These are phyloP conservation scores for Oenanthe javanica DNA, from an alignment of 140 eudicot genomes.

Conservation along the genomic window DNA sequence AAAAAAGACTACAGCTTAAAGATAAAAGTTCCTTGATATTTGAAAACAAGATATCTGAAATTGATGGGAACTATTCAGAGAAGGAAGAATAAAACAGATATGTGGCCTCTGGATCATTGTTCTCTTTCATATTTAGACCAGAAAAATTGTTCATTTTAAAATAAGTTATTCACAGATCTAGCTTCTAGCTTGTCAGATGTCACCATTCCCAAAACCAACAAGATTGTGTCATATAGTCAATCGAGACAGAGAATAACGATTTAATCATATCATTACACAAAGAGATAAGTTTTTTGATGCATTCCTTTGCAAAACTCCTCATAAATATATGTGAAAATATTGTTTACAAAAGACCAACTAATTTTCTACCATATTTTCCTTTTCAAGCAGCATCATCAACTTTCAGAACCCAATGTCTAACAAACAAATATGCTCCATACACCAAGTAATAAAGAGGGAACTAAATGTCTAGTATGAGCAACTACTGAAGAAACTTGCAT, in stretches of 20 bases:
- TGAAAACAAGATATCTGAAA: not conserved
- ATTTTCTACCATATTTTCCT: not conserved
- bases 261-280: not conserved
- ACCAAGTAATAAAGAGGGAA: not conserved
- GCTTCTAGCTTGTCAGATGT: not conserved
- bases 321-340: not conserved
- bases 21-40: not conserved
- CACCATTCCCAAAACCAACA: not conserved
- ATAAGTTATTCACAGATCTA: not conserved
- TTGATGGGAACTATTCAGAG: not conserved
- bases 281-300: not conserved
- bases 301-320: not conserved
- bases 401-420: not conserved
- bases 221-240: not conserved
- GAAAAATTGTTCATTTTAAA: not conserved
- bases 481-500: not conserved
- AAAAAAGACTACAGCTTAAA: not conserved
- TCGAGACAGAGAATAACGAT: not conserved
- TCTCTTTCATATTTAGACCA: not conserved
- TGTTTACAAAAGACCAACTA: not conserved
- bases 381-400: not conserved
- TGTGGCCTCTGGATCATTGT: not conserved
- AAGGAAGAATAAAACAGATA: not conserved
- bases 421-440: not conserved
- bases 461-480: not conserved